Conservation (phyloP, 257 asterid species). For the Cinchona pubescens region DNA sequence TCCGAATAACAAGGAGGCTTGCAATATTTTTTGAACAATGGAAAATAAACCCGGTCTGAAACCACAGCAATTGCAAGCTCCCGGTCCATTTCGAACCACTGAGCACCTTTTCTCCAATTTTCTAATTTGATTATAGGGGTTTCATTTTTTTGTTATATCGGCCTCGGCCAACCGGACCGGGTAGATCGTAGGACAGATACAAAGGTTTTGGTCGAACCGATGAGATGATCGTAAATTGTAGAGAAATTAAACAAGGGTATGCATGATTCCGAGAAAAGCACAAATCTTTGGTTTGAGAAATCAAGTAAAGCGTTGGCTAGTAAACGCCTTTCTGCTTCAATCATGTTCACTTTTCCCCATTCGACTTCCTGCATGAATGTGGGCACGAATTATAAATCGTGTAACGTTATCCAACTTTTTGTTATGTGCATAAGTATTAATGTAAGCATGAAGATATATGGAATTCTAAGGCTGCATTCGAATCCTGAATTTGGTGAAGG, state of each 20-base stretch:
- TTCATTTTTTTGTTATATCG: slow-evolving; percentile 54
- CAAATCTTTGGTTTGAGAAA: slow-evolving; percentile 65
- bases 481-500: too few species aligned
- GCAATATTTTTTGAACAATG: slow-evolving; percentile 42
- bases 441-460: too few species aligned
- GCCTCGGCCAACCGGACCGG: slow-evolving; percentile 63
- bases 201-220: slow-evolving; percentile 44
- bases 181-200: slow-evolving; percentile 51
- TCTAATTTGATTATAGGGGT: slow-evolving; percentile 39
- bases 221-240: slow-evolving; percentile 48
- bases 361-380: slow-evolving; percentile 25
- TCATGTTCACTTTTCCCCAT: slow-evolving; percentile 85
- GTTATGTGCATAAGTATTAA: too few species aligned
- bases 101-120: slow-evolving; percentile 73
- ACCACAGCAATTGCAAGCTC: slow-evolving; percentile 46
- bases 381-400: not conserved
- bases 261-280: slow-evolving; percentile 70
- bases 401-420: too few species aligned
- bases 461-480: not conserved
- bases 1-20: slow-evolving; percentile 69
- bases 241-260: slow-evolving; percentile 63
- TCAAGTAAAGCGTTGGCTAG: slow-evolving; percentile 83
- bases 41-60: slow-evolving; percentile 32
- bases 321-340: slow-evolving; percentile 78
- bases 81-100: slow-evolving; percentile 65